phyloP scores from a whole-genome alignment of 306 rosid species.

The Trifolium pratense region DNA sequence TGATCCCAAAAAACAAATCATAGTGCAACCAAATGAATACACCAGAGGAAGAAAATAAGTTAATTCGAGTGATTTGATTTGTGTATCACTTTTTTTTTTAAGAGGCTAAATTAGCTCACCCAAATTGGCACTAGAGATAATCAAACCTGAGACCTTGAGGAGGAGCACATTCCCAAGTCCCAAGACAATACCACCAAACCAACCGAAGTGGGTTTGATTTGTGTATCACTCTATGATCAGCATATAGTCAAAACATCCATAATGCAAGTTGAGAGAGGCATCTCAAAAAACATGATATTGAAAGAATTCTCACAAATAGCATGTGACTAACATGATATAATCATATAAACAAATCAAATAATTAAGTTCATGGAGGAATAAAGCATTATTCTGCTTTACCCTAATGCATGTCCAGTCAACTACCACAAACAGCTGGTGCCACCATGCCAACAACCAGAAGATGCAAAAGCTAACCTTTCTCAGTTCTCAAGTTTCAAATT shows the following conservation, averaged over 20 bases:
- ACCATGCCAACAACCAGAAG: constrained; percentile 1
- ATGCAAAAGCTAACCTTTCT: constrained; percentile 11
- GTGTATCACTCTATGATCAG: constrained; percentile 12
- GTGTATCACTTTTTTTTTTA: constrained; percentile 10
- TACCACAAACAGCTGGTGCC: constrained; percentile 38
- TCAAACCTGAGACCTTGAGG: no score
- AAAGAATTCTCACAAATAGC: constrained; percentile 37
- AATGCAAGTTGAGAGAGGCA: constrained; percentile 35
- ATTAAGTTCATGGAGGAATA: constrained; percentile 25
- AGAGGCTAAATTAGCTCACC: no score
- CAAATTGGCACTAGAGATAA: no score
- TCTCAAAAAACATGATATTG: not conserved
- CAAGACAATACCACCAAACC: no score
- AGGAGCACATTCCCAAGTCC: no score
- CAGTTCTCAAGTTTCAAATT: constrained; percentile 16
- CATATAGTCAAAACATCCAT: constrained; percentile 29
- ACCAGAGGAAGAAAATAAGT: not conserved
- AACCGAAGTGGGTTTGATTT: no score
- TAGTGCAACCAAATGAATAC: not conserved
- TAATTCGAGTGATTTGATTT: not conserved
- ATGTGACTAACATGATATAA: constrained; percentile 11
- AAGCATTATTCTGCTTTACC: constrained; percentile 37
- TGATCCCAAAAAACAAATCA: constrained; percentile 22
- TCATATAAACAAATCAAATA: constrained; percentile 27
- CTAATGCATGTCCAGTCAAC: constrained; percentile 17